A percentile compares a stretch with the other conserved stretches of the same genome.
Evolutionary conservation across 345 rosid species (phyloP).

Genomic region (Excoecaria agallocha): DNA sequence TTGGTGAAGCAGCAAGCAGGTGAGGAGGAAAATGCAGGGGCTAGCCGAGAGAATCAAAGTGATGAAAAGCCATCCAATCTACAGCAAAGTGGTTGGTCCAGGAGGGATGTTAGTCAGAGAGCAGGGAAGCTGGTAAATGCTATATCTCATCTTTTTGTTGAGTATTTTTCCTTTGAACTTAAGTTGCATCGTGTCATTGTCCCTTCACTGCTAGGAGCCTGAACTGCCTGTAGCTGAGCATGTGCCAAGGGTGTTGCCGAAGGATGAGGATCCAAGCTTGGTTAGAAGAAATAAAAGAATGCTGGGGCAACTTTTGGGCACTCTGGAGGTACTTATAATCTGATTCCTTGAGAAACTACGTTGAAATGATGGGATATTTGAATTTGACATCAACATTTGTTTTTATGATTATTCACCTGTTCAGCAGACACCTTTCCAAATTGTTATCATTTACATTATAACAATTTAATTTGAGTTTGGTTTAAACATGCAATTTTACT

Average conservation of each 20-base stretch:
- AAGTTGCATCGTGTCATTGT: background rate
- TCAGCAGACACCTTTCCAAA: background rate
- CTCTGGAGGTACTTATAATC: constrained; percentile 72
- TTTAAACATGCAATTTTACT: background rate
- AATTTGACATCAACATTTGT: background rate
- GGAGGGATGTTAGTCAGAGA: constrained; percentile 61
- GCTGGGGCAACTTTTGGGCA: constrained; percentile 93
- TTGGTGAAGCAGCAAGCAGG: constrained; percentile 24
- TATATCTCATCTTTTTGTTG: background rate
- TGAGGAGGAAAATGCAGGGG: constrained; percentile 31
- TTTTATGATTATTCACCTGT: background rate
- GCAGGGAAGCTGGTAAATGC: constrained; percentile 44
- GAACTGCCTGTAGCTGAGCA: constrained; percentile 54
- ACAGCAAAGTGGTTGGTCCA: constrained; percentile 46
- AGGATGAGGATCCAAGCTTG: constrained; percentile 88
- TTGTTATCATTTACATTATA: background rate
- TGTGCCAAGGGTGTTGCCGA: constrained; percentile 81
- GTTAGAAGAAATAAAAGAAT: constrained; percentile 92
- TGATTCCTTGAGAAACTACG: background rate
- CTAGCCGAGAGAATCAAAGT: constrained; percentile 27
- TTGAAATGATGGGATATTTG: background rate
- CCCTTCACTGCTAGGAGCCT: constrained; percentile 42
- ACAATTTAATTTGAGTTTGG: background rate
- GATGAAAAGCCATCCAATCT: constrained; percentile 38
- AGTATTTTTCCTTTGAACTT: background rate